Evolutionary conservation across 495 filamentous ascomycete species (phyloP), one percentile per base, ranked within the genome.

Genomic region (Umbilicaria muhlenbergii): DNA sequence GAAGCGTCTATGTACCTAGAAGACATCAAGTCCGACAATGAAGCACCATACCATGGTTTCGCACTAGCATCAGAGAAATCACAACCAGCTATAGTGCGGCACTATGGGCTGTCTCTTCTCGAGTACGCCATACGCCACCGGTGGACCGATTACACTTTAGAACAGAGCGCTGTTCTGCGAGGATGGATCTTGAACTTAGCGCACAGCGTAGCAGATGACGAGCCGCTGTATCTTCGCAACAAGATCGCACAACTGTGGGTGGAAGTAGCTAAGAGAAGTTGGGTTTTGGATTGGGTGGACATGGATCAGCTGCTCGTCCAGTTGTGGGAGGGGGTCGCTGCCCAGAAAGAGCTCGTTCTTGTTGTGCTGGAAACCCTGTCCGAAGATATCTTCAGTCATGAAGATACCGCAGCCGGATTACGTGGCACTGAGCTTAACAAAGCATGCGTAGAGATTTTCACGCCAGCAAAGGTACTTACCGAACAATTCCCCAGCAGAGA

Each of bases 181-280:
- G 62, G 67, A 34, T 86, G 84, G 72, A 71, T 92, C 32, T 61
- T 93, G 31, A 65, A 80, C 56, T 75, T 99, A 13, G 81, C 87
- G n/a, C 74, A 80, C 51, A 66, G 70, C 43, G 68, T 89, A 43
- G 66, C 73, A 10, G 71, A 73, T 41, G 69, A 79, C 17, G 89
- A 99, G 56, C 85, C 87, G 3, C 51, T 71, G 17, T 96, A 85
- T 54, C 61, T 96, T 49, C 75, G 88, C 53, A 96, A 91, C 65
- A 96, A 96, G 62, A 80, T 91, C 31, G 84, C 86, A n/a, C 81
- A 89, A 62, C 62, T 96, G 45, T 96, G 91, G 92, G 82, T 86
- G 6, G 91, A 95, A 58, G 63, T 94, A 41, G 86, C 87, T 19
- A 96, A 99, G 65, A 73, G 88, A 54, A 83, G 75, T 53, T 99